These are phyloP conservation scores for Nakazawaea ambrosiae DNA, from an alignment of 805 yeast species.

Conservation along the genomic window DNA sequence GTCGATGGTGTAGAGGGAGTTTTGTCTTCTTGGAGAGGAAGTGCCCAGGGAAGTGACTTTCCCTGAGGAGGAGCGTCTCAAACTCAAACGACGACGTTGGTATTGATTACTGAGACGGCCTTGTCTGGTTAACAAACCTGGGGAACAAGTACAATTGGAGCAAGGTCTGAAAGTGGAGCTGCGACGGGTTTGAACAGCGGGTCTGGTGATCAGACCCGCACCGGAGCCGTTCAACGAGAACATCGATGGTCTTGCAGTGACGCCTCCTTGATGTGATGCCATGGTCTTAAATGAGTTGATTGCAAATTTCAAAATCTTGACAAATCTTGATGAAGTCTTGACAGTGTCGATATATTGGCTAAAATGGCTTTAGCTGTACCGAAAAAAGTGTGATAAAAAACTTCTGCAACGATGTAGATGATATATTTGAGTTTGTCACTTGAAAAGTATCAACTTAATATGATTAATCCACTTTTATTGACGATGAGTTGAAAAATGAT, in stretches of 20 bases:
- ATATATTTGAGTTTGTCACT: too few species aligned
- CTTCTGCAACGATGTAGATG: too few species aligned
- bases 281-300: not conserved
- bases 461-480: too few species aligned
- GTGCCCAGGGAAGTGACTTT: constrained; percentile 24
- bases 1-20: constrained; percentile 12
- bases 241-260: constrained; percentile 15
- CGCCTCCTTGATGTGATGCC: constrained; percentile 5
- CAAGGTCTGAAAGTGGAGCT: constrained; percentile 41
- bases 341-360: too few species aligned
- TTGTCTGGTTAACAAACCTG: constrained; percentile 67
- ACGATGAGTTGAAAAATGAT: too few species aligned
- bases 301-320: too few species aligned
- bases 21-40: constrained; percentile 17
- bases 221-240: constrained; percentile 11
- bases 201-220: not conserved
- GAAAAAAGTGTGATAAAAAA: too few species aligned
- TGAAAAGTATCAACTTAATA: too few species aligned
- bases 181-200: constrained; percentile 3
- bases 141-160: constrained; percentile 76
- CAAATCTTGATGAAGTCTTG: too few species aligned
- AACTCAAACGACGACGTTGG: constrained; percentile 22
- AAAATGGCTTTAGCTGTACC: too few species aligned
- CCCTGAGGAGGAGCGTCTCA: constrained; percentile 20
- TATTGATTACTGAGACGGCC: constrained; percentile 50